Percentiles rank a stretch among this genome's conserved stretches.
These are phyloP conservation scores for Pouteria campechiana DNA, from an alignment of 179 eudicot genomes.

Conservation along the genomic window DNA sequence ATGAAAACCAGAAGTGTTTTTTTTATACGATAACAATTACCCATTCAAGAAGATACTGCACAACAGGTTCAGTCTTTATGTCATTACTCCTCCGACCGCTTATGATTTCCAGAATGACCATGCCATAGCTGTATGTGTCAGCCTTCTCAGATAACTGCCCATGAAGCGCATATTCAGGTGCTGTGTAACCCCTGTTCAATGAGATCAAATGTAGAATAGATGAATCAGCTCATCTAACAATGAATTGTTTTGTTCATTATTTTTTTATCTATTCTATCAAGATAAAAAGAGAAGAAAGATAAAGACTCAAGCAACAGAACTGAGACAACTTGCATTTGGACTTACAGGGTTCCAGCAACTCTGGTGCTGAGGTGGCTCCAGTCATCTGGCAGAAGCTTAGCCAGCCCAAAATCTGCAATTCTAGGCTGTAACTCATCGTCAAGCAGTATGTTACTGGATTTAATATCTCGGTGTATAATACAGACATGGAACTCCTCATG, in stretches of 20 bases:
- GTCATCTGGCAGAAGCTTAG: conserved; percentile 33
- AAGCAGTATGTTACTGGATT: conserved; percentile 39
- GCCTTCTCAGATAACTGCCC: conserved; percentile 47
- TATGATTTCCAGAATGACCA: conserved; percentile 33
- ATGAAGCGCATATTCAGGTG: conserved; percentile 48
- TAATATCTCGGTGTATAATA: conserved; percentile 54
- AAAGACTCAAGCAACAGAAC: too few relatives aligned
- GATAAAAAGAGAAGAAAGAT: too few relatives aligned
- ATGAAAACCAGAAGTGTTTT: too few relatives aligned
- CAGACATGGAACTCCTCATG: conserved; percentile 36
- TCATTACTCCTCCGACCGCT: conserved; percentile 32
- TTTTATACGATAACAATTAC: too few relatives aligned
- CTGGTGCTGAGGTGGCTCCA: conserved; percentile 42
- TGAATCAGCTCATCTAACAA: too few relatives aligned
- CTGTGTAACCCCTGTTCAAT: conserved; percentile 40
- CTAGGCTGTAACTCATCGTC: conserved; percentile 26
- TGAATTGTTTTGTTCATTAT: too few relatives aligned
- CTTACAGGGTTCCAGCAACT: conserved; percentile 52
- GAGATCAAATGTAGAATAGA: too few relatives aligned
- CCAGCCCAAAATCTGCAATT: conserved; percentile 58
- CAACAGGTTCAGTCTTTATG: conserved; percentile 5
- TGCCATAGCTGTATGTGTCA: conserved; percentile 37
- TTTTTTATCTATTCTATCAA: too few relatives aligned
- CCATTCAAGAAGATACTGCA: conserved; percentile 26
- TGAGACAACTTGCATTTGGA: too few relatives aligned